Evolutionary conservation across 176 grass and related monocot genomes (phyloP), one percentile per base, ranked within the genome.

Genomic region (Rhynchospora pubera): DNA sequence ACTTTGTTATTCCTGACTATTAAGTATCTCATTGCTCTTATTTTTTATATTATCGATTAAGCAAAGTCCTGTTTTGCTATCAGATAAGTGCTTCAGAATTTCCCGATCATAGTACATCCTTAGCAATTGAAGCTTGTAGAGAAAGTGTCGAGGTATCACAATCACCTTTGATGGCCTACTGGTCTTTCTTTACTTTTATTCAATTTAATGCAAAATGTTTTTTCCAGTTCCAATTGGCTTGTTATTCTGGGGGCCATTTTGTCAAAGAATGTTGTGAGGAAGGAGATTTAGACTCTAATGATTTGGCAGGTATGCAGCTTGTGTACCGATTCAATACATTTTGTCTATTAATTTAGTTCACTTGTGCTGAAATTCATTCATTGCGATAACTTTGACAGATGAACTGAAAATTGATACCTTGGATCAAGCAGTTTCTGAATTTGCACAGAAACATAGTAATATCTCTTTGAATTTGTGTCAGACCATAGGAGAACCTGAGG

Each of bases 401-500:
- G 45, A 75, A 26, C 71, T 5, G 16, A 55, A 53, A 53, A 14
- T 28, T 75, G 45, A 75, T 52, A 75, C 52, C 71, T 22, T 75
- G 71, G 71, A 75, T 6, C 71, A 75, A 52, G 23, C 12, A 26
- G 22, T 52, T 51, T 11, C 71, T 26, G 45, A 75, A 52, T 12
- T 12, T 75, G 71, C 71, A 53, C 12, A 10, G 3, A 11, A 22
- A 75, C 51, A 75, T 9, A 26, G 22, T 45, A 75, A 26, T 28
- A 75, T 12, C 11, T 53, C 23, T 55, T 75, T 53, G 19, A 53
- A 75, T 8, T 75, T 75, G 12, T 53, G 71, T 53, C 71, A 13
- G 71, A 53, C 19, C 47, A 75, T 75, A 53, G 47, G 16, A 16
- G 19, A 50, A 75, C n/a, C 71, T 75, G 71, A 75, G 71, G 71